phyloP scores from a whole-genome alignment of 345 rosid species.

The Abelmoschus esculentus region DNA sequence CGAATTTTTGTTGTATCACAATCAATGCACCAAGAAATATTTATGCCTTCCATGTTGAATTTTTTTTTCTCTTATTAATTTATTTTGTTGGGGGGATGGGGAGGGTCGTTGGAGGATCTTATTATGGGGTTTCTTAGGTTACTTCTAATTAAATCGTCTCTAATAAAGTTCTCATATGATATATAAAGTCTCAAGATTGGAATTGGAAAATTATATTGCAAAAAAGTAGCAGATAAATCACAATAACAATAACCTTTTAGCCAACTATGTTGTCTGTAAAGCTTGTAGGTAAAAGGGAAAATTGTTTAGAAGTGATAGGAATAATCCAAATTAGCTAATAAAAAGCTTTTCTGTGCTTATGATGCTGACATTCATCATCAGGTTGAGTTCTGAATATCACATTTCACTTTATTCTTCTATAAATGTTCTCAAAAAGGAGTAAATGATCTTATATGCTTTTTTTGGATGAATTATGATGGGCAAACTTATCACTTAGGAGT shows the following conservation, averaged over 20 bases:
- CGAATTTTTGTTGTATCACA: neutral
- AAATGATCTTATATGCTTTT: neutral
- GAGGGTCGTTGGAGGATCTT: neutral
- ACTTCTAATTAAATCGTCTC: neutral
- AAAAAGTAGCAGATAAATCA: neutral
- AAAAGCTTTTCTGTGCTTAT: neutral
- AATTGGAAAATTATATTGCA: neutral
- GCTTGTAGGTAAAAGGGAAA: neutral
- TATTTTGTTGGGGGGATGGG: neutral
- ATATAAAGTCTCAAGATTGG: neutral
- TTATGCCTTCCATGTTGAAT: neutral
- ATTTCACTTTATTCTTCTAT: neutral
- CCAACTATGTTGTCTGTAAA: neutral
- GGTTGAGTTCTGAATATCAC: neutral
- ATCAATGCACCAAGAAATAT: neutral
- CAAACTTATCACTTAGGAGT: neutral
- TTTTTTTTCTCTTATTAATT: neutral
- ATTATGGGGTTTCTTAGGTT: neutral
- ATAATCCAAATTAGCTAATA: neutral
- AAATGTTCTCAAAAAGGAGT: neutral
- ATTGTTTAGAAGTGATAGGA: neutral
- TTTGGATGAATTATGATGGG: neutral
- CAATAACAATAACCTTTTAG: neutral
- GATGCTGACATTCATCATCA: neutral
- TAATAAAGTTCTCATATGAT: neutral